Evolutionary conservation across 2,329 filamentous ascomycete species (phyloP).

Genomic region (Xylaria sp.): DNA sequence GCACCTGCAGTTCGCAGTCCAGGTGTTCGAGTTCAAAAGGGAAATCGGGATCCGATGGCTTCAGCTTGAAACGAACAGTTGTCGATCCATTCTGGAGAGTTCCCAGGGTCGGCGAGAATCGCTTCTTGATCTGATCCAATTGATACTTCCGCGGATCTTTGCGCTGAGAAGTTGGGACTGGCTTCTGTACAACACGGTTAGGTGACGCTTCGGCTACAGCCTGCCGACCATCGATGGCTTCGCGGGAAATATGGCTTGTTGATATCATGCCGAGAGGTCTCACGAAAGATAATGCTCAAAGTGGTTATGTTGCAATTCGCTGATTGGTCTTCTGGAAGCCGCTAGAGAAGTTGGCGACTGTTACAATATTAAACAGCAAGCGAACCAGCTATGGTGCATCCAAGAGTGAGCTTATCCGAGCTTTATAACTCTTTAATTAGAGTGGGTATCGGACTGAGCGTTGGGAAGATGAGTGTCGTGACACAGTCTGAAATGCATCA

Average conservation of each 20-base stretch:
- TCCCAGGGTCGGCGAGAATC: constrained; percentile 66
- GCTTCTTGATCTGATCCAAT: constrained; percentile 74
- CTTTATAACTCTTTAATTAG: constrained; percentile 4
- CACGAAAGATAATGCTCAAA: constrained; percentile 1
- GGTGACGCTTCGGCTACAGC: constrained; percentile 57
- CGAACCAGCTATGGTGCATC: neutral
- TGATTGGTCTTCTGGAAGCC: constrained; percentile 6
- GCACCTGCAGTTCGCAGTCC: constrained; percentile 74
- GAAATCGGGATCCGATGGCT: constrained; percentile 84
- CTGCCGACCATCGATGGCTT: constrained; percentile 54
- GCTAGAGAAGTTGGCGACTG: neutral
- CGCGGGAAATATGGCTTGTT: constrained; percentile 45
- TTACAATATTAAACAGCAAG: neutral
- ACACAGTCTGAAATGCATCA: constrained; percentile 25
- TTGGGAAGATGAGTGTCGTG: neutral
- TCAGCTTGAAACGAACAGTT: constrained; percentile 70
- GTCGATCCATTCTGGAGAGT: constrained; percentile 60
- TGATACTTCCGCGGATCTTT: constrained; percentile 79
- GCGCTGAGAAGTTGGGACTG: constrained; percentile 70
- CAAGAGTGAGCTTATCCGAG: neutral
- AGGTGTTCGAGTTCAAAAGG: constrained; percentile 78
- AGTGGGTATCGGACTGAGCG: neutral
- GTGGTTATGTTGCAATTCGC: constrained; percentile 10
- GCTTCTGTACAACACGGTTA: constrained; percentile 69
- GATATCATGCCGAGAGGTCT: constrained; percentile 52